Conservation (phyloP, 108 stramenopile genomes). For the Nannochloropsis salina region DNA sequence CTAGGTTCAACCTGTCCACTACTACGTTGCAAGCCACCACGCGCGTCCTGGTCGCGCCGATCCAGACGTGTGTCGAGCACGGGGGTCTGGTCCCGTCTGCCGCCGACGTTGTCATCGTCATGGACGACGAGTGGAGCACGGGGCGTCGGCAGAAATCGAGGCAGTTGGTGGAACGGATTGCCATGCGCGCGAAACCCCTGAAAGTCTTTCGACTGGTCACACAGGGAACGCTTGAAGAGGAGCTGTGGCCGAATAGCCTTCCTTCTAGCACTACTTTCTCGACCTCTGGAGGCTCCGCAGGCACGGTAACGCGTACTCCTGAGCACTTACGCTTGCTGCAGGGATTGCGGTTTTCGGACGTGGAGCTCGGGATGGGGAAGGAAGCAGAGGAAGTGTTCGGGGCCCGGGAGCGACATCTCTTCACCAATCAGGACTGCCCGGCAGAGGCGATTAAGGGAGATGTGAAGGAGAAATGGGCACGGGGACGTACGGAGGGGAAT, state of each 20-base stretch:
- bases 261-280: neutral
- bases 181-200: neutral
- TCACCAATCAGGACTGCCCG: neutral
- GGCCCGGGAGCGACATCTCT: neutral
- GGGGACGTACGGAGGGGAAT: too few relatives aligned
- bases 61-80: neutral
- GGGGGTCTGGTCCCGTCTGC: neutral
- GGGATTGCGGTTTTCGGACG: neutral
- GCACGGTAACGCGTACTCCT: neutral
- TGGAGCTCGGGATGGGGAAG: neutral
- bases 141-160: neutral
- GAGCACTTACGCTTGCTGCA: neutral
- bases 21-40: neutral
- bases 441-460: neutral
- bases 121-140: slow-evolving; percentile 14
- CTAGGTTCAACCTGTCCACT: neutral
- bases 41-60: neutral
- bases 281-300: neutral
- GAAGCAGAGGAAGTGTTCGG: neutral
- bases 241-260: neutral
- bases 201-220: neutral
- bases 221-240: neutral
- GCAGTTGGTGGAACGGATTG: neutral
- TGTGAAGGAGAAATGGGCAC: neutral
- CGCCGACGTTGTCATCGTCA: neutral